Conservation (phyloP, 768 basidiomycete genomes). For the Mrakia blollopis region DNA sequence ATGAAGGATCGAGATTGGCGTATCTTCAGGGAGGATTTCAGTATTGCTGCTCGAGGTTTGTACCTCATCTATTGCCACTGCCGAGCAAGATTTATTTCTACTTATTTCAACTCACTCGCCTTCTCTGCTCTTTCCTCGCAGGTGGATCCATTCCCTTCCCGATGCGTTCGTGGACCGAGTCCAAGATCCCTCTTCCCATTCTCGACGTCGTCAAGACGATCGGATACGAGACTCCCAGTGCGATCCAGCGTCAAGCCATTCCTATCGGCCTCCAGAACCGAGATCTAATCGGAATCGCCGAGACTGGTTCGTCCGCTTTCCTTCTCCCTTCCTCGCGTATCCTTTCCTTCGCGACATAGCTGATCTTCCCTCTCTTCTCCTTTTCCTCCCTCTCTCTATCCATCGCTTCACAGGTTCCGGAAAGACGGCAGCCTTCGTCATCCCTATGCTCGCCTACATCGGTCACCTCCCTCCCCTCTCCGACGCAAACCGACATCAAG, state of each 20-base stretch:
- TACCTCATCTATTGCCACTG: conserved; percentile 18
- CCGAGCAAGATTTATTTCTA: not conserved
- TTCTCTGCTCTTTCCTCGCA: conserved; percentile 41
- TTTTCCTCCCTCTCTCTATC: not conserved
- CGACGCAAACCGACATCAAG: conserved; percentile 89
- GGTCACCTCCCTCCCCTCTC: conserved; percentile 73
- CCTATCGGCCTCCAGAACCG: conserved; percentile 96
- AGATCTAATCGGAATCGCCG: conserved; percentile 96
- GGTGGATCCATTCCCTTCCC: conserved; percentile 93
- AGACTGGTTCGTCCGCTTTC: conserved; percentile 65
- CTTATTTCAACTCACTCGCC: not conserved
- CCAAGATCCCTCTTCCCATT: conserved; percentile 69
- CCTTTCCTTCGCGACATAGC: no score
- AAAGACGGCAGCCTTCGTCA: conserved; percentile 97
- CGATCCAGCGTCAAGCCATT: conserved; percentile 97
- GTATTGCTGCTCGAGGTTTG: conserved; percentile 82
- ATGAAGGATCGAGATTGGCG: conserved; percentile 99
- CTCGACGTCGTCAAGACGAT: conserved; percentile 79
- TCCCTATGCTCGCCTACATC: conserved; percentile 96
- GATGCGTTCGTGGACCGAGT: conserved; percentile 85
- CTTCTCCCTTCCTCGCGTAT: not conserved
- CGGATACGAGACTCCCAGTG: conserved; percentile 94
- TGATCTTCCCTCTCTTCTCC: no score
- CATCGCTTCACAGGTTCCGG: conserved; percentile 67
- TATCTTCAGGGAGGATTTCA: conserved; percentile 98